Conservation (phyloP, 2,329 filamentous ascomycete genomes). For the Aspergillus sp. region DNA sequence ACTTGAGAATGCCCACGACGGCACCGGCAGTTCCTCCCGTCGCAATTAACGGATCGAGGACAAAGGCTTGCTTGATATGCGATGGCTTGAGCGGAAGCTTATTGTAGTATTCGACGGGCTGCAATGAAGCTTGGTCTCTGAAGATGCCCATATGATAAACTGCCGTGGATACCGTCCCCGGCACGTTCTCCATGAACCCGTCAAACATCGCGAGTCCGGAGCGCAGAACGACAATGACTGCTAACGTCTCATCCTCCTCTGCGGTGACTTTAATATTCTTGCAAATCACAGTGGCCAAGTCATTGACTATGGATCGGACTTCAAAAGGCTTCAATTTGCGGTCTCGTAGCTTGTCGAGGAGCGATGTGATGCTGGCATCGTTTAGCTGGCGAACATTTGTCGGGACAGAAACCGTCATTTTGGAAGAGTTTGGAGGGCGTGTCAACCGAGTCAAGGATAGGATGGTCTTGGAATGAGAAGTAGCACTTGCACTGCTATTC, state of each 20-base stretch:
- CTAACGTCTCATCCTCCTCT: slow-evolving; percentile 21
- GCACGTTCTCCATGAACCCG: slow-evolving; percentile 27
- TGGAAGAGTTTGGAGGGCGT: background rate
- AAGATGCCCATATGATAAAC: slow-evolving; percentile 30
- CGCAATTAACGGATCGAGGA: slow-evolving; percentile 28
- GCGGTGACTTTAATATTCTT: slow-evolving; percentile 17
- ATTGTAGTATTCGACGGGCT: slow-evolving; percentile 32
- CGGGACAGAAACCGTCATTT: slow-evolving; percentile 9
- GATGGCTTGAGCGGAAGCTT: slow-evolving; percentile 25
- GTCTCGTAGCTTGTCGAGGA: slow-evolving; percentile 13
- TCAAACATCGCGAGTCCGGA: slow-evolving; percentile 42
- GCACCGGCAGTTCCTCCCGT: slow-evolving; percentile 26
- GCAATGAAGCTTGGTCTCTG: slow-evolving; percentile 23
- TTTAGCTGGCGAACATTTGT: slow-evolving; percentile 17
- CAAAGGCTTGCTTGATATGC: slow-evolving; percentile 23
- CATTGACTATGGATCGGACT: slow-evolving; percentile 20
- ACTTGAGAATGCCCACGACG: slow-evolving; percentile 27
- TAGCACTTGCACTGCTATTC: no score
- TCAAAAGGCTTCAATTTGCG: slow-evolving; percentile 9
- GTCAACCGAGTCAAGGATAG: background rate
- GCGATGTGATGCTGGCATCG: slow-evolving; percentile 8
- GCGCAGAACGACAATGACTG: slow-evolving; percentile 29
- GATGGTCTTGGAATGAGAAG: background rate
- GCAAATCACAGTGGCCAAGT: slow-evolving; percentile 23
- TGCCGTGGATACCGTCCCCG: slow-evolving; percentile 24